Evolutionary conservation across 2,329 filamentous ascomycete genomes (phyloP).

Genomic region (Cordyceps militaris): DNA sequence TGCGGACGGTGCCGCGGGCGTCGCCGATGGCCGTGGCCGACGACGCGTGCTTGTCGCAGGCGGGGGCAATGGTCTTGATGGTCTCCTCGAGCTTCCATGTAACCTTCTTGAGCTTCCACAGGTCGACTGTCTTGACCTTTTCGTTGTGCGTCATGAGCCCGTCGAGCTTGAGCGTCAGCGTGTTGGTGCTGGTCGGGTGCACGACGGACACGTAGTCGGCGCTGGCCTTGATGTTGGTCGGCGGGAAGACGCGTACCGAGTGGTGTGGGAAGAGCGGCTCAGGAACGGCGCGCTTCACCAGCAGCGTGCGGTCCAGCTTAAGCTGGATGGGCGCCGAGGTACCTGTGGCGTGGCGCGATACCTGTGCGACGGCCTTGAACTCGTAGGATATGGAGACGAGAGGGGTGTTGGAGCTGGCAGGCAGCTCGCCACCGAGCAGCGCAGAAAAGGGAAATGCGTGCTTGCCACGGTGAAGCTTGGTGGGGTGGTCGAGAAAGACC

Average conservation of each 20-base stretch:
- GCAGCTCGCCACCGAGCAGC: conserved; percentile 77
- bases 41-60: conserved; percentile 68
- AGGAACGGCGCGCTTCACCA: conserved; percentile 70
- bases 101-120: conserved; percentile 85
- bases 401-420: conserved; percentile 69
- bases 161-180: conserved; percentile 71
- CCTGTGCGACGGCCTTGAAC: conserved; percentile 60
- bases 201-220: conserved; percentile 77
- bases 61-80: conserved; percentile 68
- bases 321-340: conserved; percentile 32
- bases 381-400: conserved; percentile 72
- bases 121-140: conserved; percentile 63
- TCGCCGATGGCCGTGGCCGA: conserved; percentile 34
- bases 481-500: conserved; percentile 61
- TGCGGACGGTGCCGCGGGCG: conserved; percentile 64
- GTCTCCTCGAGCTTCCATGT: conserved; percentile 92
- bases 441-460: conserved; percentile 88
- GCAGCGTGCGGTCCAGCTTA: conserved; percentile 59
- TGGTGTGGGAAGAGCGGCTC: conserved; percentile 74
- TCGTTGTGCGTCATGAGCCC: conserved; percentile 70
- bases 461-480: conserved; percentile 43
- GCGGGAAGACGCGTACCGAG: conserved; percentile 89
- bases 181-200: conserved; percentile 78
- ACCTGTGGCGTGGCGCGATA: conserved; percentile 37
- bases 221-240: conserved; percentile 84